These are phyloP conservation scores for Arabidopsis arenosa DNA, from an alignment of 345 rosid genomes.

Conservation along the genomic window DNA sequence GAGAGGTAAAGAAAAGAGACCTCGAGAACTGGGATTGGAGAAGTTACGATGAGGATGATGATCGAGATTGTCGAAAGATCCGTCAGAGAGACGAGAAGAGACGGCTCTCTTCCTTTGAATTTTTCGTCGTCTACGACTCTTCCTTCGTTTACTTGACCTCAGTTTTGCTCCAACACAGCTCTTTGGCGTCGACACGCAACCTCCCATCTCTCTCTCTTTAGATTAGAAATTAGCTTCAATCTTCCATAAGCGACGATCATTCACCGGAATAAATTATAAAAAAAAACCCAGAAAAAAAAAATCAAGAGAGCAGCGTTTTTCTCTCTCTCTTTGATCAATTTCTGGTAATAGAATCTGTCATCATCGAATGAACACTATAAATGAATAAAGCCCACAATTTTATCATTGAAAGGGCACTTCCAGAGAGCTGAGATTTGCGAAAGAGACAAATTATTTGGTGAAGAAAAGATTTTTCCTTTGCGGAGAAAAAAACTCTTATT, in stretches of 20 bases:
- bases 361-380: constrained; percentile 37
- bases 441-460: constrained; percentile 36
- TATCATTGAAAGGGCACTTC: background rate
- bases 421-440: background rate
- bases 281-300: constrained; percentile 18
- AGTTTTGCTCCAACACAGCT: constrained; percentile 71
- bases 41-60: constrained; percentile 53
- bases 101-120: constrained; percentile 49
- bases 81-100: constrained; percentile 60
- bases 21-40: constrained; percentile 66
- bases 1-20: constrained; percentile 17
- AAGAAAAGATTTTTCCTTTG: constrained; percentile 11
- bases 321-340: constrained; percentile 31
- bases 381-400: constrained; percentile 18
- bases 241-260: constrained; percentile 1
- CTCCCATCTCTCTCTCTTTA: constrained; percentile 62
- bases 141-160: constrained; percentile 60
- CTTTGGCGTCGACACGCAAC: constrained; percentile 76
- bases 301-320: constrained; percentile 9
- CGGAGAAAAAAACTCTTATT: background rate
- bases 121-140: constrained; percentile 55
- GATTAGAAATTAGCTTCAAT: constrained; percentile 33
- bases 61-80: constrained; percentile 59
- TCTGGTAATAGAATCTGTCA: constrained; percentile 34
- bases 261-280: background rate